Percentiles rank a stretch among this genome's conserved stretches.
phyloP scores from a whole-genome alignment of 805 yeast species.

The Wickerhamomyces chaumierensis region DNA sequence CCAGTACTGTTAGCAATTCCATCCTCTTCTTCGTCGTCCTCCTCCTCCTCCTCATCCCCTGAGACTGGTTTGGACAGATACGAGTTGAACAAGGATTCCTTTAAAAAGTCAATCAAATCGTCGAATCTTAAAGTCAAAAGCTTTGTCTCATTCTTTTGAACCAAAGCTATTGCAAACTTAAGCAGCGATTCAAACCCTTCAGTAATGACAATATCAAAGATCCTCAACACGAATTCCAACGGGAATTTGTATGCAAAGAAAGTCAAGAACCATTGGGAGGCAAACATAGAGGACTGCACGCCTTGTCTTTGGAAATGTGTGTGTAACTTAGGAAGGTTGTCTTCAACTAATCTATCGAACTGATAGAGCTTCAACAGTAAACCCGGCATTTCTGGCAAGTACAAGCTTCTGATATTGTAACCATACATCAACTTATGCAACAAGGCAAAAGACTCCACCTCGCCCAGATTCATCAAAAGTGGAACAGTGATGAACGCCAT shows the following conservation, averaged over 20 bases:
- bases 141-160: slow-evolving; percentile 53
- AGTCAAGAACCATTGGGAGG: slow-evolving; percentile 95
- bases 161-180: slow-evolving; percentile 73
- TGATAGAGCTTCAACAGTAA: slow-evolving; percentile 76
- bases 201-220: slow-evolving; percentile 77
- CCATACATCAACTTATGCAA: slow-evolving; percentile 74
- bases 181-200: slow-evolving; percentile 86
- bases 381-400: slow-evolving; percentile 89
- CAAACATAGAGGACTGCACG: slow-evolving; percentile 87
- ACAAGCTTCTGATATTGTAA: slow-evolving; percentile 70
- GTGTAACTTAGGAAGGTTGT: slow-evolving; percentile 55
- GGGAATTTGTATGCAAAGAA: slow-evolving; percentile 94
- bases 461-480: slow-evolving; percentile 65
- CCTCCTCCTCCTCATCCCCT: slow-evolving; percentile 19
- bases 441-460: slow-evolving; percentile 76
- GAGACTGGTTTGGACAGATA: slow-evolving; percentile 31
- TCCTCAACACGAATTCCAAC: slow-evolving; percentile 72
- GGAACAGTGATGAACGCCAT: slow-evolving; percentile 93
- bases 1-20: slow-evolving; percentile 7
- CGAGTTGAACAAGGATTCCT: slow-evolving; percentile 65
- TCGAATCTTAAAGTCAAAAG: slow-evolving; percentile 64
- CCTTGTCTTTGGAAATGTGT: slow-evolving; percentile 80
- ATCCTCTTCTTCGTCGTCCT: slow-evolving; percentile 8
- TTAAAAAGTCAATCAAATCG: slow-evolving; percentile 61
- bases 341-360: slow-evolving; percentile 81